A percentile compares a stretch with the other conserved stretches of the same genome.
Evolutionary conservation across 2,329 filamentous ascomycete genomes (phyloP).

Genomic region (Pyrenochaeta sp.): DNA sequence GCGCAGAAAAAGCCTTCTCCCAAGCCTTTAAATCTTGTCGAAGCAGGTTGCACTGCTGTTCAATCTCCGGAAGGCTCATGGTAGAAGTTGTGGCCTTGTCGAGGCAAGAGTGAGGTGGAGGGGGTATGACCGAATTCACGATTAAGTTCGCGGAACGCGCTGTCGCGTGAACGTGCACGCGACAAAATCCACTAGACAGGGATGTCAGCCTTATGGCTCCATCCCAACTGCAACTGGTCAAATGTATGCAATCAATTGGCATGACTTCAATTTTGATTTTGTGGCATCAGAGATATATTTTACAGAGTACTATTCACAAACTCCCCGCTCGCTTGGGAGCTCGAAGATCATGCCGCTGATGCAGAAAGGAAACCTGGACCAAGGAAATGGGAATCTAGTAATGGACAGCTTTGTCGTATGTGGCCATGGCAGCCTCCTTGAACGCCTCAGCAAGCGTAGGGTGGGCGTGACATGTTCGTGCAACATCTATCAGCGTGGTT

Average conservation of each 20-base stretch:
- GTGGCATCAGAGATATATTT: conserved; percentile 47
- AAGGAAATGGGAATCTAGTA: conserved; percentile 63
- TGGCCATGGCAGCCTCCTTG: conserved; percentile 99
- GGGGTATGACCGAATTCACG: conserved; percentile 23
- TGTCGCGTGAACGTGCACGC: conserved; percentile 26
- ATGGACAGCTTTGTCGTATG: conserved; percentile 94
- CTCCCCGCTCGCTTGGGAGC: conserved; percentile 43
- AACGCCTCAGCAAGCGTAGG: conserved; percentile 96
- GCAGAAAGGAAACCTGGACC: conserved; percentile 35
- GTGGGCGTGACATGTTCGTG: conserved; percentile 92
- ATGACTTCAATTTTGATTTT: conserved; percentile 28
- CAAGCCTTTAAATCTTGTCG: conserved; percentile 76
- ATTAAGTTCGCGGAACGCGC: conserved; percentile 41
- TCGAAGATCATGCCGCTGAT: conserved; percentile 45
- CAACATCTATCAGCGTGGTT: conserved; percentile 41
- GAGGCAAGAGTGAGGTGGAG: conserved; percentile 16
- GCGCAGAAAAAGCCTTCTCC: conserved; percentile 71
- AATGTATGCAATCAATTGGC: neutral
- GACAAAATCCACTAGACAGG: conserved; percentile 25
- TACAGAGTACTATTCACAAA: conserved; percentile 52
- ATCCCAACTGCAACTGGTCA: conserved; percentile 6
- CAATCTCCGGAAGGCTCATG: conserved; percentile 38
- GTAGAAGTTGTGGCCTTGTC: conserved; percentile 17
- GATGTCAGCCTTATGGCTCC: conserved; percentile 28
- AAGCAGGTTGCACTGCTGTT: conserved; percentile 85